Evolutionary conservation across 2,329 filamentous ascomycete species (phyloP), one percentile per base, ranked within the genome.

Genomic region (Neofusicoccum sp.): DNA sequence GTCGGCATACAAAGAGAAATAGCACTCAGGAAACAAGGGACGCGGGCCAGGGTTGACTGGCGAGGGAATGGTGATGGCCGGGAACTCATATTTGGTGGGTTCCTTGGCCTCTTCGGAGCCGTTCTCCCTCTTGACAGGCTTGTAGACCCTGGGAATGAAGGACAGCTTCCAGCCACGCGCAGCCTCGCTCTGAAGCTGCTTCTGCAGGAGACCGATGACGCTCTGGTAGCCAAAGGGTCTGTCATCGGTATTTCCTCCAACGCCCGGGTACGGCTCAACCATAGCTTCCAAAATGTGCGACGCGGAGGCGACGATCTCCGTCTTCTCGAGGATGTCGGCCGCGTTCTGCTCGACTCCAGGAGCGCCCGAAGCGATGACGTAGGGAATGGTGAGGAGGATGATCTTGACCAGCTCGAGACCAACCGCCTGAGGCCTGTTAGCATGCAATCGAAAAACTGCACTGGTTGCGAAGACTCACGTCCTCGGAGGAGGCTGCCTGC

Each of bases 331-430:
- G 58, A 98, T 80, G 48, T 90, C 87, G 1, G 84, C 82, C 2
- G 91, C 92, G 70, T 89, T 89, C 65, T 89, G 82, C 67, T 88
- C 86, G 70, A 89, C 87, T 33, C 71, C 69, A 3, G 82, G 80
- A 3, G 89, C 88, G 0, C 88, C 85, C 2, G 90, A 86, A 8
- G 88, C 85, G 82, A 96, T 87, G 59, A 91, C 82, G 73, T 98
- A 99, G 0, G 95, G 93, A 62, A 99, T 89, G 0, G 93, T 96
- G 51, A 97, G 85, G 45, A 98, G 85, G 65, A 99, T 97, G 68
- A 97, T 93, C 77, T 97, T 98, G 73, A 97, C 92, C 34, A 99
- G 84, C 78, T 98, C 95, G 43, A 96, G 77, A 20, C 86, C 85
- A 53, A 89, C 77, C 44, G 84, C 77, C 82, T 86, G 34, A 7